Conservation (phyloP, 2,329 filamentous ascomycete species). For the Pseudogymnoascus sp. region DNA sequence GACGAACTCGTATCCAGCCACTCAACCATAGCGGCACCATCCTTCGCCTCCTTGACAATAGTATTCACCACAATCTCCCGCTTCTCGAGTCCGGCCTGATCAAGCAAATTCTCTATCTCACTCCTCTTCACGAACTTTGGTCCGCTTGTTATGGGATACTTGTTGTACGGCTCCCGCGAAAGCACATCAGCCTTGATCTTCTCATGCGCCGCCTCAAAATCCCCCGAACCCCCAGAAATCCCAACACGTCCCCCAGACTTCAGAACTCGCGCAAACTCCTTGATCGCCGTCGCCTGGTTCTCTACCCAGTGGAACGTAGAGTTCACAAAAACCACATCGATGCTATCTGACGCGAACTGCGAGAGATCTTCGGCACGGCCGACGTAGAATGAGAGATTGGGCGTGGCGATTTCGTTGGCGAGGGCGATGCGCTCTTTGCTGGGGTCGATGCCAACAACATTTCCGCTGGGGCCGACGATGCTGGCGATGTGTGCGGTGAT, state of each 20-base stretch:
- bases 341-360: slow-evolving; percentile 17
- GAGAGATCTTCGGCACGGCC: slow-evolving; percentile 24
- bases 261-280: slow-evolving; percentile 21
- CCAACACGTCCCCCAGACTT: slow-evolving; percentile 14
- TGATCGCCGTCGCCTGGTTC: slow-evolving; percentile 20
- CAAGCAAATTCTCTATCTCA: slow-evolving; percentile 20
- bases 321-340: slow-evolving; percentile 23
- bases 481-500: slow-evolving; percentile 22
- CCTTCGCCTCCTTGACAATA: slow-evolving; percentile 19
- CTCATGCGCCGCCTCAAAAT: background rate
- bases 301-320: slow-evolving; percentile 25
- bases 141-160: slow-evolving; percentile 18
- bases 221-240: background rate
- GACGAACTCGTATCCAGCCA: slow-evolving; percentile 29
- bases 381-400: slow-evolving; percentile 18
- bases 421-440: slow-evolving; percentile 17
- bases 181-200: slow-evolving; percentile 18
- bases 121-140: slow-evolving; percentile 22
- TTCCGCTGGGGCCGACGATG: slow-evolving; percentile 16
- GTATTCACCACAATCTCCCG: slow-evolving; percentile 20
- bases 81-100: slow-evolving; percentile 17
- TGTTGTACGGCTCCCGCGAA: slow-evolving; percentile 19
- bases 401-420: slow-evolving; percentile 19
- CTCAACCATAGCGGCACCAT: slow-evolving; percentile 23
- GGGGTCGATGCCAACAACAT: slow-evolving; percentile 28